phyloP scores from a whole-genome alignment of 2,329 filamentous ascomycete genomes.

The Cytospora paraplurivora region DNA sequence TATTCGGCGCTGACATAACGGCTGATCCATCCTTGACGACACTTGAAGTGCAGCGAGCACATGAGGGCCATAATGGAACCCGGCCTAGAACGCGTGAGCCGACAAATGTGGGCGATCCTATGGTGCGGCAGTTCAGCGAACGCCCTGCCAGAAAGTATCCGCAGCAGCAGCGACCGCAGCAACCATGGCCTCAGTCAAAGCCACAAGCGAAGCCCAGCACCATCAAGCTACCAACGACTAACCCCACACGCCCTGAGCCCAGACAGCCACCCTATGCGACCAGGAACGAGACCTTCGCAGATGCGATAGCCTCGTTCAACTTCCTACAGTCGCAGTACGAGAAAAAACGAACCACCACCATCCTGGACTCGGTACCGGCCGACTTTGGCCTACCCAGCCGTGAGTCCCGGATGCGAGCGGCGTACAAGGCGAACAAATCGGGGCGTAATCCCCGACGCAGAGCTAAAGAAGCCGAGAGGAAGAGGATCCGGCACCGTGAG shows the following conservation, averaged over 20 bases:
- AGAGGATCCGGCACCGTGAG: neutral
- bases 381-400: neutral
- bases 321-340: neutral
- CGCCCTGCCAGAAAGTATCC: neutral
- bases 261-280: neutral
- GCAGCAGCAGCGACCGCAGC: neutral
- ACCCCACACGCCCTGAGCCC: neutral
- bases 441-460: neutral
- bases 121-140: neutral
- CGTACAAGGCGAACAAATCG: neutral
- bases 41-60: neutral
- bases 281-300: neutral
- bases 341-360: neutral
- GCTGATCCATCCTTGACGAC: neutral
- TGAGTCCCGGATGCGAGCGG: neutral
- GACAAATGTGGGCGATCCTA: neutral
- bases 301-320: neutral
- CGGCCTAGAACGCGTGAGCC: neutral
- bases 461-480: neutral
- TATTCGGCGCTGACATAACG: neutral
- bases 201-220: neutral
- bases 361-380: slow-evolving; percentile 7
- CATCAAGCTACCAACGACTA: neutral
- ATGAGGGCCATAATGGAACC: too few relatives aligned
- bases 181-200: neutral